Percentiles rank a stretch among this genome's conserved stretches.
Conservation (phyloP, 2,329 filamentous ascomycete genomes). For the Penicillium sp. region DNA sequence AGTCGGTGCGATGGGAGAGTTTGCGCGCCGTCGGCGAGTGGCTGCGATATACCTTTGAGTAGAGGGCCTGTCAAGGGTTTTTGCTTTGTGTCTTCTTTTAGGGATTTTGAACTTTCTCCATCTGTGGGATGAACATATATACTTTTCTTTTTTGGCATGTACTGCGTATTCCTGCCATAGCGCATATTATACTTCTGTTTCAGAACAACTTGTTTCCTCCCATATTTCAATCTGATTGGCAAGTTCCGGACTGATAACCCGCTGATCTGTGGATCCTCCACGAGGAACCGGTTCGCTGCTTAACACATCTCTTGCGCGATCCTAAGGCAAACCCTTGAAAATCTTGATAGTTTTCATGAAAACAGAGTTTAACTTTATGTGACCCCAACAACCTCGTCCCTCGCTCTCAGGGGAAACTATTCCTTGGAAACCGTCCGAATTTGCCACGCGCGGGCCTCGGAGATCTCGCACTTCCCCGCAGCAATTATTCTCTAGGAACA, state of each 20-base stretch:
- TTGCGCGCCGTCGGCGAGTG: conserved; percentile 78
- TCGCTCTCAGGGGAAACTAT: background rate
- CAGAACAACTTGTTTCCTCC: conserved; percentile 2
- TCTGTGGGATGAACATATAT: conserved; percentile 20
- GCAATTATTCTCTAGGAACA: conserved; percentile 15
- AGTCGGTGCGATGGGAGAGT: conserved; percentile 90
- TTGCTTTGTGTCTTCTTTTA: conserved; percentile 13
- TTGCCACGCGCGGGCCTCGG: conserved; percentile 17
- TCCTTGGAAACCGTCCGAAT: conserved; percentile 8
- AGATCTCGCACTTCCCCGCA: conserved; percentile 22
- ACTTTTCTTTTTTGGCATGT: conserved; percentile 14
- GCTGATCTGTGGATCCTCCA: conserved; percentile 19
- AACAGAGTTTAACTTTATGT: background rate
- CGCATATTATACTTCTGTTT: conserved; percentile 16
- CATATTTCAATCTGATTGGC: conserved; percentile 3
- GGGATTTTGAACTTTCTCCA: conserved; percentile 10
- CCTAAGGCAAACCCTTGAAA: background rate
- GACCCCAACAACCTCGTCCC: background rate
- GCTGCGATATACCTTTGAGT: conserved; percentile 69
- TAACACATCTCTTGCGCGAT: background rate
- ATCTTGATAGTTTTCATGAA: background rate
- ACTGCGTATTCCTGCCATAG: conserved; percentile 26
- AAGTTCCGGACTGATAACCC: conserved; percentile 11
- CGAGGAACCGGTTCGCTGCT: conserved; percentile 23
- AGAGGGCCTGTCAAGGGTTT: conserved; percentile 15